Conservation (phyloP, 108 stramenopile genomes). For the Mediolabrus comicus region DNA sequence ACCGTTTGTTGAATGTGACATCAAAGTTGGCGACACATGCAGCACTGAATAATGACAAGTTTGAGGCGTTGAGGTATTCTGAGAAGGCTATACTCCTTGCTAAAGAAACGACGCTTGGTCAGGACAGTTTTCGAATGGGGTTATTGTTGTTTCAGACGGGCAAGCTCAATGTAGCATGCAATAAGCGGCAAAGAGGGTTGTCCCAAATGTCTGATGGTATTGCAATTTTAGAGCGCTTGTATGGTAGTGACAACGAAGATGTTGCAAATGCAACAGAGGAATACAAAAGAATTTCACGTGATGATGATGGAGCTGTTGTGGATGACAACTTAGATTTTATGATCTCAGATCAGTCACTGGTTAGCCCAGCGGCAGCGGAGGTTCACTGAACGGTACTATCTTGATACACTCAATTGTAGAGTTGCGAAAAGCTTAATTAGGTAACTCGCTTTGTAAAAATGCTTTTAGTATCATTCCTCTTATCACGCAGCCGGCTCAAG, state of each 20-base stretch:
- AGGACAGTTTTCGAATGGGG: neutral
- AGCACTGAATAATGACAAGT: neutral
- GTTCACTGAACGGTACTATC: no score
- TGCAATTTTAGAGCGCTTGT: neutral
- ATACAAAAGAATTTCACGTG: neutral
- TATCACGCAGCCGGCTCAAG: no score
- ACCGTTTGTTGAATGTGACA: conserved; percentile 8
- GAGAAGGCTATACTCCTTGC: conserved; percentile 9
- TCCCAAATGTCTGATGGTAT: conserved; percentile 6
- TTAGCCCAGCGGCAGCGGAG: no score
- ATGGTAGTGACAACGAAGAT: neutral
- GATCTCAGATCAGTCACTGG: no score
- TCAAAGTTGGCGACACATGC: conserved; percentile 4
- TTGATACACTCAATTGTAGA: no score
- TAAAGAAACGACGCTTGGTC: neutral
- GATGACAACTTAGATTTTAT: neutral
- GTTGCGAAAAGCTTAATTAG: no score
- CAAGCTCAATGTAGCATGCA: neutral
- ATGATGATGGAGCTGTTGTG: neutral
- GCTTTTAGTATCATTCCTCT: no score
- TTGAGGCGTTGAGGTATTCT: conserved; percentile 2
- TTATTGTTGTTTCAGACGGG: conserved; percentile 6
- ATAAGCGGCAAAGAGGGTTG: conserved; percentile 1
- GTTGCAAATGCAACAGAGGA: neutral
- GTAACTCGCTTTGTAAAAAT: no score